Evolutionary conservation across 2,329 filamentous ascomycete genomes (phyloP), one percentile per base, ranked within the genome.

Genomic region (Myotisia sp.): DNA sequence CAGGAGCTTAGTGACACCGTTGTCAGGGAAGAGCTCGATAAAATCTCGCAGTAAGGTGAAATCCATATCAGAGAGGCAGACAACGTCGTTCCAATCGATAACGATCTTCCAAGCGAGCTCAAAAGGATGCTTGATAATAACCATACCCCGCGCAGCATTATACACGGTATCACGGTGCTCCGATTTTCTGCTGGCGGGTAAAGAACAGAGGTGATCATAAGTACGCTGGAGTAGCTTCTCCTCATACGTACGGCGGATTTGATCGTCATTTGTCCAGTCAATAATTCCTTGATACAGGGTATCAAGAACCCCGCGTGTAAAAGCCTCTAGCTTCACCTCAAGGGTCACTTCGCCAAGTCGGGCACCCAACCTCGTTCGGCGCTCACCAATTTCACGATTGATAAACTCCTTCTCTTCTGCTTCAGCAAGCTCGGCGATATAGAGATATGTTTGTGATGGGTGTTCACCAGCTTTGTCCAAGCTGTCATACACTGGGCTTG

Each of bases 81-180:
- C 75, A 26, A 74, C 63, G 54, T 94, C 86, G 45, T 80, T 72
- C 81, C 87, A 95, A 50, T 95, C 83, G 38, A 98, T 66, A 19
- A 80, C 71, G 40, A 94, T 78, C 47, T 84, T 79, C 92, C 92
- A 98, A 0, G 90, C 90, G 10, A 92, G 67, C 42, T 78, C 74
- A 58, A 79, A 93, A 0, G 84, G 82, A 47, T 95, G 85, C 47
- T 87, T 86, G 53, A 98, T 90, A 39, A 93, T 81, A 40, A 98
- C 87, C 81, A 98, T 93, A 41, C 87, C 90, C 42, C 77, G 74
- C 1, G 87, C 85, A 34, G 90, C 63, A 39, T 79, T 77, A 47
- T 79, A 59, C 0, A 93, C 78, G 42, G 79, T 76, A 22, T 74
- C 63, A 17, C 81, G 71, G 54, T 92, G 85, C 12, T 64, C 57